phyloP scores from a whole-genome alignment of 179 eudicot genomes.

The Patellifolia procumbens region DNA sequence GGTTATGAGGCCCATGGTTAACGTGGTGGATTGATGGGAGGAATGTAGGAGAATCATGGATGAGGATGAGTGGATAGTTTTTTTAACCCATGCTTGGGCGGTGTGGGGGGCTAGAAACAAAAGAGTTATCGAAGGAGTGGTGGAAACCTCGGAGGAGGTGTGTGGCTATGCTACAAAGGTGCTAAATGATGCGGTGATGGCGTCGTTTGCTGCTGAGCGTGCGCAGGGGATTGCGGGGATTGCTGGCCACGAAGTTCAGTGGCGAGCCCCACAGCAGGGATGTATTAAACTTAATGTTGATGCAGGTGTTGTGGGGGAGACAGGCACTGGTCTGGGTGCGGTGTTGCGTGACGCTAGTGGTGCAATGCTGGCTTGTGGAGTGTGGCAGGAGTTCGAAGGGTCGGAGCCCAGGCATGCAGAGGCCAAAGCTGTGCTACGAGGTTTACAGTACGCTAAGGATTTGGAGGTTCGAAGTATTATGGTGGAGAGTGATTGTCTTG shows the following conservation, averaged over 20 bases:
- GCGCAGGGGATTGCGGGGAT: background rate
- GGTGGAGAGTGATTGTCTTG: background rate
- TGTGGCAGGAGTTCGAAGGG: background rate
- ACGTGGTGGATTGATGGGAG: too few relatives aligned
- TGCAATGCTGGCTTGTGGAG: background rate
- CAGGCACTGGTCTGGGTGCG: background rate
- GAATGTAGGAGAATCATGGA: too few relatives aligned
- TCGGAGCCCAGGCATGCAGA: background rate
- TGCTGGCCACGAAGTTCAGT: too few relatives aligned
- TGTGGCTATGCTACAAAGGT: too few relatives aligned
- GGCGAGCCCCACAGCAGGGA: background rate
- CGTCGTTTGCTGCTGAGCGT: too few relatives aligned
- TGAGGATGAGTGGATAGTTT: too few relatives aligned
- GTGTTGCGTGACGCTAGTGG: background rate
- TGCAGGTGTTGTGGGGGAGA: background rate
- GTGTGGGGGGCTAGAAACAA: too few relatives aligned
- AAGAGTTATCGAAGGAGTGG: too few relatives aligned
- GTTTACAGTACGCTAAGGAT: background rate
- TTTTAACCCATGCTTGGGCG: too few relatives aligned
- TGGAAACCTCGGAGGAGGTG: too few relatives aligned
- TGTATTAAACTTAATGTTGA: background rate
- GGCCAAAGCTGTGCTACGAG: background rate
- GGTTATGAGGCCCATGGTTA: too few relatives aligned
- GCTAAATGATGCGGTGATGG: accelerated
- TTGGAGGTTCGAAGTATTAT: background rate